These are phyloP conservation scores for Polyplosphaeria fusca DNA, from an alignment of 495 filamentous ascomycete species.

Conservation along the genomic window DNA sequence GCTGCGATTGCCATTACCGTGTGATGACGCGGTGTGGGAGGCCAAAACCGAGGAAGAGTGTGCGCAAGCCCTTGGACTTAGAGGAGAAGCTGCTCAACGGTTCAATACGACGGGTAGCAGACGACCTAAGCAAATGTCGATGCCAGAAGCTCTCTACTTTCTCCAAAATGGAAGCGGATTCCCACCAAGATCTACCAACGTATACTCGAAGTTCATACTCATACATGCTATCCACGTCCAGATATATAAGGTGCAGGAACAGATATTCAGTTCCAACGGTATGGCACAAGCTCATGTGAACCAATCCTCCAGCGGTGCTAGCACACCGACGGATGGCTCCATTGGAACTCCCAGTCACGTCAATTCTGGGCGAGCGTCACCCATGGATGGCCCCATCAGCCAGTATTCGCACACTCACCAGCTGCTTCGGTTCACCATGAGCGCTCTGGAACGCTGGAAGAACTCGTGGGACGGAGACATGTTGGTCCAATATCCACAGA, in stretches of 20 bases:
- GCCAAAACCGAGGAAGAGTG: conserved; percentile 53
- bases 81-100: conserved; percentile 45
- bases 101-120: conserved; percentile 57
- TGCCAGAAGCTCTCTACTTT: conserved; percentile 53
- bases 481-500: conserved; percentile 57
- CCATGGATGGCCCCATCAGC: conserved; percentile 37
- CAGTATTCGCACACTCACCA: conserved; percentile 39
- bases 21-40: conserved; percentile 67
- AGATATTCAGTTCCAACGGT: conserved; percentile 7
- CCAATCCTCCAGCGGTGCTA: conserved; percentile 39
- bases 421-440: conserved; percentile 41
- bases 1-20: conserved; percentile 57
- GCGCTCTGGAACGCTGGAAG: conserved; percentile 64
- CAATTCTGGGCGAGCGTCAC: conserved; percentile 52
- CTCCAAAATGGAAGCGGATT: conserved; percentile 53
- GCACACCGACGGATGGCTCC: conserved; percentile 41
- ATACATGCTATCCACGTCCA: conserved; percentile 56
- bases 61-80: conserved; percentile 57
- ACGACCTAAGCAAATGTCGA: conserved; percentile 56
- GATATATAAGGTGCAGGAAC: conserved; percentile 24
- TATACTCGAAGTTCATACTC: conserved; percentile 67
- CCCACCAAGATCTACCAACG: conserved; percentile 56
- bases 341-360: conserved; percentile 33
- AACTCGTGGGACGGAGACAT: conserved; percentile 63
- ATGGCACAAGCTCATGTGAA: conserved; percentile 7